Conservation (phyloP, 2,329 filamentous ascomycete species). For the Ophiostoma populinum region DNA sequence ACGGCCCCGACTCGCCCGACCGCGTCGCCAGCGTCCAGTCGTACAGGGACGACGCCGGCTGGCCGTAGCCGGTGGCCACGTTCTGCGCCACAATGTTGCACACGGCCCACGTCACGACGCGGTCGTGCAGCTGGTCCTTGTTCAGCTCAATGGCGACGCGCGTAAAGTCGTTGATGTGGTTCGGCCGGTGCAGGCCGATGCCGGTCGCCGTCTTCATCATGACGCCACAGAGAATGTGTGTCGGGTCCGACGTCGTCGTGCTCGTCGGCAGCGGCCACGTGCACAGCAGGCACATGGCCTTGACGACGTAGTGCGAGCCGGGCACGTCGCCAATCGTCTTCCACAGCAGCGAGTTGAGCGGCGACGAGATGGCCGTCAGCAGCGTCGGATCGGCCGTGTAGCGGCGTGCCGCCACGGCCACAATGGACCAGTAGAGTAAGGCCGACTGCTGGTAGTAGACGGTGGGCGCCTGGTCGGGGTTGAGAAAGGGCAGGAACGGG, state of each 20-base stretch:
- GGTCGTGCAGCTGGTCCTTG: constrained; percentile 62
- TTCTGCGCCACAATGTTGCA: constrained; percentile 73
- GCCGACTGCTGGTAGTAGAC: constrained; percentile 61
- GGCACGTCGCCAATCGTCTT: constrained; percentile 60
- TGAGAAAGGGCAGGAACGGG: constrained; percentile 61
- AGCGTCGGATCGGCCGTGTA: constrained; percentile 46
- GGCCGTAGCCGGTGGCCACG: constrained; percentile 68
- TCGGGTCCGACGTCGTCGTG: constrained; percentile 62
- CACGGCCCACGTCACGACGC: constrained; percentile 67
- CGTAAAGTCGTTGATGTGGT: constrained; percentile 70
- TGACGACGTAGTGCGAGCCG: constrained; percentile 64
- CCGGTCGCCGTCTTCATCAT: constrained; percentile 82
- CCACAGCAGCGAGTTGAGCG: constrained; percentile 57
- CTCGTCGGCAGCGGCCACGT: constrained; percentile 74
- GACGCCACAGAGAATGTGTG: constrained; percentile 63
- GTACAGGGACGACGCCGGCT: constrained; percentile 61
- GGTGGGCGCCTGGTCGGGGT: constrained; percentile 47
- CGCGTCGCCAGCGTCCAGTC: constrained; percentile 54
- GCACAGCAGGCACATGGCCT: constrained; percentile 63
- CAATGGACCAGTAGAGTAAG: constrained; percentile 72
- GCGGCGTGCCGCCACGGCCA: constrained; percentile 57
- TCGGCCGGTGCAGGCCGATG: constrained; percentile 65
- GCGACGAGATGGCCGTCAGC: constrained; percentile 49
- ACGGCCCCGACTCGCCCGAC: constrained; percentile 40
- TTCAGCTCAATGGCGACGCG: constrained; percentile 57